Base-by-base conservation (phyloP, 208 protist species). In the Wallacemonas sp. region DNA sequence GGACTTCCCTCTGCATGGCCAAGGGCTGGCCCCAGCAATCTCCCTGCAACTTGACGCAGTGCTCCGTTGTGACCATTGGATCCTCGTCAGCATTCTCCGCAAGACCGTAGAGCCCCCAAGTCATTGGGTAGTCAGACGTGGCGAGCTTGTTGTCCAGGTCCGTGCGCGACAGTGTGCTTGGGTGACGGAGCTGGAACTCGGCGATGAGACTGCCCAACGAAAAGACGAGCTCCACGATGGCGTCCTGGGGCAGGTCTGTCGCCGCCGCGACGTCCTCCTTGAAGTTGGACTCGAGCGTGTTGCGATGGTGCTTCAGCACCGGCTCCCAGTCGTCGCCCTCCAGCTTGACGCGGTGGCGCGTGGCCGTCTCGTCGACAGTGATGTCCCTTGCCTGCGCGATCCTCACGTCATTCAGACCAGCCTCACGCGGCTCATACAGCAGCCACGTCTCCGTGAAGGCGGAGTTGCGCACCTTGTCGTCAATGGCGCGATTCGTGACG, bases 41-140 rank as follows among this genome's bases (percentile, higher is more conserved):
- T 6, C 78, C 73, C 1, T 71, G 36, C 6, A 77, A 64, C 16
- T 49, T 47, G 19, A 82, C 48, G 36, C 67, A 64, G 61, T 85
- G 78, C 30, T 68, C 65, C 24, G 74, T 77, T 1, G 64, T 62
- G 17, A 9, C 12, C 0, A 44, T 19, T 2, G 30, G 23, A 36
- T 19, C 33, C 2, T 17, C 21, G 5, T 43, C 39, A 0, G 27
- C 60, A 2, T 36, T 29, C 0, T 27, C 60, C 12, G 47, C 58
- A 32, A 61, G 30, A 23, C 72, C 14, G 41, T 87, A 78, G 0
- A 83, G n/a, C n/a, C 41, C 72, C 72, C 75, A 85, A 16, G 74
- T 83, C 17, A 71, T 44, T 2, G 43, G 49, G 54, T 73, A 85
- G n/a, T 73, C 62, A 30, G 60, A 73, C 3, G 16, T 29, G 32